Conservation (phyloP, 805 yeast genomes). For the Brettanomyces sp. region DNA sequence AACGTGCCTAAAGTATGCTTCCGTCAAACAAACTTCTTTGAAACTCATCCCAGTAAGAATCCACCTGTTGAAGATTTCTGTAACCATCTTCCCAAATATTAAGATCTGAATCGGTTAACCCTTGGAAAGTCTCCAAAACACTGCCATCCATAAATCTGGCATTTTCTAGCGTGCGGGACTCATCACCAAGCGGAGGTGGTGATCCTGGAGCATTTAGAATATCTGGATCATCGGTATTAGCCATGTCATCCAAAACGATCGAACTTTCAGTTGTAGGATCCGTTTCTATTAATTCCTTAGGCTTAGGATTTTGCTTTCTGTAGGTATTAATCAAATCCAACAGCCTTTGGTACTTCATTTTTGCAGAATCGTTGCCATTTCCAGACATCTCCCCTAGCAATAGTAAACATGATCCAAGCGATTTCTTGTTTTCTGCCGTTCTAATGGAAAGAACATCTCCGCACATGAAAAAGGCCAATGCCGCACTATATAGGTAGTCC, state of each 20-base stretch:
- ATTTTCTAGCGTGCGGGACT: background rate
- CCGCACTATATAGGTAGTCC: constrained; percentile 20
- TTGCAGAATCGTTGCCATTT: constrained; percentile 15
- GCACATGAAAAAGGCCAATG: constrained; percentile 20
- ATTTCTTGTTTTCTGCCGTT: constrained; percentile 7
- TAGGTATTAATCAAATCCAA: constrained; percentile 10
- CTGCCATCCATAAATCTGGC: constrained; percentile 5
- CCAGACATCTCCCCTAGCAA: constrained; percentile 13
- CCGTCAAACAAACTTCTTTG: constrained; percentile 5
- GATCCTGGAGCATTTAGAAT: background rate
- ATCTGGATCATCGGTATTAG: background rate
- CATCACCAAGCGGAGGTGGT: background rate
- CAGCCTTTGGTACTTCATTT: constrained; percentile 10
- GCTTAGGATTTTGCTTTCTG: constrained; percentile 4
- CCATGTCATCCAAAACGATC: background rate
- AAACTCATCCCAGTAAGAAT: constrained; percentile 18
- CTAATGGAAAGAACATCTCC: constrained; percentile 15
- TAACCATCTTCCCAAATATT: constrained; percentile 16
- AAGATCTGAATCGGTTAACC: constrained; percentile 13
- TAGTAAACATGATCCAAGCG: constrained; percentile 12
- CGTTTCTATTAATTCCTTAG: background rate
- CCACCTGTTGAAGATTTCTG: constrained; percentile 14
- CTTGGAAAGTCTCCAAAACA: constrained; percentile 12
- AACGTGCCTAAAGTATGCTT: background rate
- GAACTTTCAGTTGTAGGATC: background rate